These are phyloP conservation scores for Talaromyces sp. DNA, from an alignment of 2,329 filamentous ascomycete genomes.

Conservation along the genomic window DNA sequence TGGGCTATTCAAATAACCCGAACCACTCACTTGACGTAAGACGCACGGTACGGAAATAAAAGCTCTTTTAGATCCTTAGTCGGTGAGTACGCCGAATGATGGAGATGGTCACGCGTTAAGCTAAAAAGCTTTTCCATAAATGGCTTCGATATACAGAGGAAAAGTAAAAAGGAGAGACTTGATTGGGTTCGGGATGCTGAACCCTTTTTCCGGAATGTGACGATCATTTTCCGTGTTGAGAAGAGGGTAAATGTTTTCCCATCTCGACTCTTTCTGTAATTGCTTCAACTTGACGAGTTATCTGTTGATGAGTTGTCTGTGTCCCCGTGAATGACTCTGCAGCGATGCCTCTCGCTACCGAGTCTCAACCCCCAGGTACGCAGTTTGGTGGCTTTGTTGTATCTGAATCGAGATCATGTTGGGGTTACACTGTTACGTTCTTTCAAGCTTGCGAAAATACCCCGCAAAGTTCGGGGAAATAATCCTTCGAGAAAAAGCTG, in stretches of 20 bases:
- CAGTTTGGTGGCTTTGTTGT: not conserved
- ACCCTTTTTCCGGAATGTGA: not conserved
- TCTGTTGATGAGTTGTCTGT: not conserved
- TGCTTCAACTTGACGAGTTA: not conserved
- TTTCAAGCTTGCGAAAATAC: not conserved
- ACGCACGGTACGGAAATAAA: not conserved
- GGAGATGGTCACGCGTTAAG: not conserved
- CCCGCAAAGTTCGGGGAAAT: not conserved
- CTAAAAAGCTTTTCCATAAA: not conserved
- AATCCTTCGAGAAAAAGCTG: not conserved
- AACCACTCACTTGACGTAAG: not conserved
- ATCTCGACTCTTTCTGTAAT: not conserved
- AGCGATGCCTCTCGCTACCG: not conserved
- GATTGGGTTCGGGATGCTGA: not conserved
- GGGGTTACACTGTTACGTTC: not conserved
- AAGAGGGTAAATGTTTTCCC: not conserved
- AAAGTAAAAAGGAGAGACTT: not conserved
- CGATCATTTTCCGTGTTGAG: constrained; percentile 1
- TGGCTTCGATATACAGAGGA: not conserved
- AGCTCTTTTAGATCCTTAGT: not conserved
- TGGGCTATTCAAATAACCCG: not conserved
- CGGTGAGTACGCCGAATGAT: not conserved
- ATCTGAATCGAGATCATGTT: not conserved
- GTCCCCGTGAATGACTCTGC: not conserved
- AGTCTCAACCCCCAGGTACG: not conserved